Evolutionary conservation across 2,329 filamentous ascomycete genomes (phyloP).

Genomic region (Colletotrichum gigasporum): DNA sequence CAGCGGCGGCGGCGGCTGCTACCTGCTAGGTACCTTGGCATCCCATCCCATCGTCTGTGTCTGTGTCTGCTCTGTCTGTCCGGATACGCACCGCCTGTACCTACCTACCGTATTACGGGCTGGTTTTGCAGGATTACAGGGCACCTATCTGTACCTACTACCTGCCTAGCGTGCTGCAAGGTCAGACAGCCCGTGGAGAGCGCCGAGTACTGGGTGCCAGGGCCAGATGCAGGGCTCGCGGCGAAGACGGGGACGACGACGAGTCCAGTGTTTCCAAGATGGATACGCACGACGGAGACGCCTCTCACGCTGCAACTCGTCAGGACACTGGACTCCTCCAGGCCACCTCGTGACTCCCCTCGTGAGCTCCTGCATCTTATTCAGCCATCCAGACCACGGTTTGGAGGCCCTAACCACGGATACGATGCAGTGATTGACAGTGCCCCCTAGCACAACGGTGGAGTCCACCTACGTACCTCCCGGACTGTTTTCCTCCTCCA

Average conservation of each 20-base stretch:
- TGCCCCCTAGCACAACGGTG: constrained; percentile 2
- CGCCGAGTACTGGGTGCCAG: no score
- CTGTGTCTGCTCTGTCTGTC: constrained; percentile 7
- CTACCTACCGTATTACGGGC: no score
- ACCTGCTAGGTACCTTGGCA: constrained; percentile 17
- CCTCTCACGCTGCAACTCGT: neutral
- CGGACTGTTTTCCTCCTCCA: constrained; percentile 13
- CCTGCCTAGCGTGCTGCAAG: no score
- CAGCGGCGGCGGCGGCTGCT: constrained; percentile 10
- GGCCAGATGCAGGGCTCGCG: constrained; percentile 1
- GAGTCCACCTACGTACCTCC: constrained; percentile 23
- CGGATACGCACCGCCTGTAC: no score
- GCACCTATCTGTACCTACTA: no score
- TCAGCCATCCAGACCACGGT: no score
- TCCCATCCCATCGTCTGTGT: no score
- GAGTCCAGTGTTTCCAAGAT: constrained; percentile 3
- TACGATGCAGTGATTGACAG: constrained; percentile 2
- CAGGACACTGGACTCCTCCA: no score
- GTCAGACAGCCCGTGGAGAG: no score
- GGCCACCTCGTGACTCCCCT: neutral
- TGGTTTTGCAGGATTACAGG: no score
- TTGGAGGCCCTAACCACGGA: neutral
- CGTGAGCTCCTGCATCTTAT: neutral
- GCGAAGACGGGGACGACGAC: neutral
- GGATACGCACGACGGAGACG: neutral